Percentiles rank a stretch among this genome's conserved stretches.
Conservation (phyloP, 192 early-diverging fungal species). For the Backusella luteola region DNA sequence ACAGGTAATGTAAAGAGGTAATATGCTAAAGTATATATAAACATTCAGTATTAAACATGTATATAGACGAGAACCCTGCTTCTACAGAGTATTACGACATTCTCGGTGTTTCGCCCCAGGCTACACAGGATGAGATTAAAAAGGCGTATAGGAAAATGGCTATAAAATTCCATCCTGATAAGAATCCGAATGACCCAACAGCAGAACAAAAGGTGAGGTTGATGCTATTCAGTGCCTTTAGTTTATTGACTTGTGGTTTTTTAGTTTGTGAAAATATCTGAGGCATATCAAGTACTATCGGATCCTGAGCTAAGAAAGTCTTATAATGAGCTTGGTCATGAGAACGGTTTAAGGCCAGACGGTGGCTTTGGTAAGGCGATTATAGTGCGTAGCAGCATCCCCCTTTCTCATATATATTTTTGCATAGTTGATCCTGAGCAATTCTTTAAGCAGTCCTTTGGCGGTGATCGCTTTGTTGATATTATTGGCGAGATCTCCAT, state of each 20-base stretch:
- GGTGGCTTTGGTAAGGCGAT: conserved; percentile 56
- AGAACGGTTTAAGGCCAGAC: conserved; percentile 58
- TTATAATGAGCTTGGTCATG: conserved; percentile 87
- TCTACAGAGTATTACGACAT: conserved; percentile 91
- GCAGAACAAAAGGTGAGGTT: conserved; percentile 30
- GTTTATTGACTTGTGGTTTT: neutral
- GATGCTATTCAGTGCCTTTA: too few relatives aligned
- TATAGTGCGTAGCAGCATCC: neutral
- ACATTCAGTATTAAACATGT: neutral
- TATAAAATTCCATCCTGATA: conserved; percentile 91
- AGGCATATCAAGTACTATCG: conserved; percentile 95
- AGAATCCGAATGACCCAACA: conserved; percentile 42
- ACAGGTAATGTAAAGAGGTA: conserved; percentile 14
- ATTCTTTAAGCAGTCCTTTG: conserved; percentile 96
- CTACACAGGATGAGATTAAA: conserved; percentile 85
- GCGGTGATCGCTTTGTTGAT: conserved; percentile 93
- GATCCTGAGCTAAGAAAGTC: conserved; percentile 82
- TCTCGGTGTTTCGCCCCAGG: conserved; percentile 71
- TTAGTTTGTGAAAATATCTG: conserved; percentile 92
- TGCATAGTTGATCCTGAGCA: conserved; percentile 82
- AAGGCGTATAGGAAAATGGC: conserved; percentile 89
- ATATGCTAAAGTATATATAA: too few relatives aligned
- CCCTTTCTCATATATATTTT: neutral
- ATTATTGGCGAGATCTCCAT: conserved; percentile 98
- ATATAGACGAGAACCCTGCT: conserved; percentile 66